Conservation (phyloP, 2,329 filamentous ascomycete genomes). For the Sarocladium kiliense region DNA sequence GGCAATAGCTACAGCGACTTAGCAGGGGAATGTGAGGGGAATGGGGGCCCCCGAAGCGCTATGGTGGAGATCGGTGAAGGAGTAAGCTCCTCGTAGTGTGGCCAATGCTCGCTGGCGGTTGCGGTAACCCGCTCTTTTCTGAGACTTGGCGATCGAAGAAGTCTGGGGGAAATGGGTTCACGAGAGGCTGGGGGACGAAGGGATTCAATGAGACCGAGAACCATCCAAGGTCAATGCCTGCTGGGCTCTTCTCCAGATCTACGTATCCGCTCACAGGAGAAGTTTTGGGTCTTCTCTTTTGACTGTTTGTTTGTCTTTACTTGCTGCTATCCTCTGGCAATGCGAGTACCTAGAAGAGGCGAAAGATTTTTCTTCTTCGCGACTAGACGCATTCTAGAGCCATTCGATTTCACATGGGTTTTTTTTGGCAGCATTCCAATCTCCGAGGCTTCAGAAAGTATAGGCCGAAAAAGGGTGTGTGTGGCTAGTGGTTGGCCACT, state of each 20-base stretch:
- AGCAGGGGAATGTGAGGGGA: not conserved
- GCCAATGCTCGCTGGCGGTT: not conserved
- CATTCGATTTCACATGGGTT: not conserved
- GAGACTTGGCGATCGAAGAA: not conserved
- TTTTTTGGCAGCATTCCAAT: not conserved
- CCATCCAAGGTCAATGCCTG: not conserved
- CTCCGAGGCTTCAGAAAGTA: not conserved
- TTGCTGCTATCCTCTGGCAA: too few relatives aligned
- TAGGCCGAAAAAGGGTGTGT: too few relatives aligned
- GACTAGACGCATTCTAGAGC: not conserved
- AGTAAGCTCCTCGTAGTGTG: not conserved
- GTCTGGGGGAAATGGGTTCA: too few relatives aligned
- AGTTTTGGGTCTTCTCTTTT: not conserved
- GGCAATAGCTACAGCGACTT: too few relatives aligned
- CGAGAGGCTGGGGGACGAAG: too few relatives aligned
- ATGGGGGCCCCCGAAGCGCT: not conserved
- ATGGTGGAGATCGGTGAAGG: conserved; percentile 6
- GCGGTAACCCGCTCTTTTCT: not conserved
- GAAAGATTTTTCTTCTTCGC: not conserved
- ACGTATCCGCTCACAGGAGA: not conserved
- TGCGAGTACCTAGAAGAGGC: too few relatives aligned
- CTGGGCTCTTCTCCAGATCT: not conserved
- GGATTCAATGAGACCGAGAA: not conserved
- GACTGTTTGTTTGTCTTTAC: not conserved
- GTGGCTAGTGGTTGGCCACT: too few relatives aligned